These are phyloP conservation scores for Albugo candida DNA, from an alignment of 352 stramenopile genomes.

Conservation along the genomic window DNA sequence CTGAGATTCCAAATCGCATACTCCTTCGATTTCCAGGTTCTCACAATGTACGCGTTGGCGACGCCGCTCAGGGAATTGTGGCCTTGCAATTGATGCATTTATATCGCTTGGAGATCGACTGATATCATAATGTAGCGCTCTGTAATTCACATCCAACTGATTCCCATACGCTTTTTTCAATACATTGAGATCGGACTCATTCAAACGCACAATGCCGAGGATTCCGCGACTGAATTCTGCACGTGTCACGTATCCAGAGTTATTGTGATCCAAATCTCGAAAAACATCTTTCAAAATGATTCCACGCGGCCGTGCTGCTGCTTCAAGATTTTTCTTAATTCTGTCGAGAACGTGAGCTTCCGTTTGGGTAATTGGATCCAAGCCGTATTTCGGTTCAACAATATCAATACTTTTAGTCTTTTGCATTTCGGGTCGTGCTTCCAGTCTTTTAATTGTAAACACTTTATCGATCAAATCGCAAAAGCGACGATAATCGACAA, in stretches of 20 bases:
- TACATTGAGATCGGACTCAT: constrained; percentile 25
- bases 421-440: constrained; percentile 27
- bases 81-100: constrained; percentile 11
- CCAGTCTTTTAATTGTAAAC: constrained; percentile 58
- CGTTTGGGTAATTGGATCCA: constrained; percentile 8
- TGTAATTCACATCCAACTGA: constrained; percentile 60
- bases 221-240: constrained; percentile 57
- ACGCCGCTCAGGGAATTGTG: constrained; percentile 30
- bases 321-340: constrained; percentile 34
- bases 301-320: constrained; percentile 51
- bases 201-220: constrained; percentile 35
- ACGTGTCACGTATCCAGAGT: constrained; percentile 66
- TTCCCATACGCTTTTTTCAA: constrained; percentile 54
- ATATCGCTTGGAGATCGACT: constrained; percentile 14
- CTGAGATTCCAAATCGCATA: constrained; percentile 23
- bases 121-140: constrained; percentile 50
- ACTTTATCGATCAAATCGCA: constrained; percentile 74
- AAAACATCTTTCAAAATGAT: constrained; percentile 79
- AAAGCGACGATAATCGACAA: constrained; percentile 63
- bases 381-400: background rate
- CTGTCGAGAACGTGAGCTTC: constrained; percentile 17
- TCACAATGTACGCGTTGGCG: constrained; percentile 16
- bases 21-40: constrained; percentile 8
- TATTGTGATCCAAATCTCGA: constrained; percentile 69
- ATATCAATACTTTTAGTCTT: constrained; percentile 17